Conservation (phyloP, 2,329 filamentous ascomycete genomes). For the Fusarium decemcellulare region DNA sequence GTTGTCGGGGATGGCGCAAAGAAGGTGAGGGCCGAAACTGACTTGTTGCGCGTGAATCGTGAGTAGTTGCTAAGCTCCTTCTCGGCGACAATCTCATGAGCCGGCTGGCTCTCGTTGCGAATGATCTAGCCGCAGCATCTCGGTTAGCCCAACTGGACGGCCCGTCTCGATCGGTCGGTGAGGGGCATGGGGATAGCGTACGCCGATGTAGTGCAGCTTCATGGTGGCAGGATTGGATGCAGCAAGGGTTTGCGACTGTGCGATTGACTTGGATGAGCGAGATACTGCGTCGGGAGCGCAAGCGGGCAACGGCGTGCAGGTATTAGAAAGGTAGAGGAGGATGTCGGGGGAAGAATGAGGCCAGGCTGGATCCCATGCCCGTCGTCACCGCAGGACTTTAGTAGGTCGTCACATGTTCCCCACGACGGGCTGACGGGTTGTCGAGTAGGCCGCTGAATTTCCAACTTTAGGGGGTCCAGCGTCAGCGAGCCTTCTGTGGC, state of each 20-base stretch:
- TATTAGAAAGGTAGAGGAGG: slow-evolving; percentile 6
- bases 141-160: slow-evolving; percentile 40
- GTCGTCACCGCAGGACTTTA: slow-evolving; percentile 37
- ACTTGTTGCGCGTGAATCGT: slow-evolving; percentile 83
- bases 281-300: background rate
- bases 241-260: slow-evolving; percentile 9
- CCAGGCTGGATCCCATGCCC: slow-evolving; percentile 25
- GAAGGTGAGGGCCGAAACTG: slow-evolving; percentile 45
- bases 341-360: slow-evolving; percentile 24
- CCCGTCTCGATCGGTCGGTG: slow-evolving; percentile 42
- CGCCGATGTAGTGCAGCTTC: slow-evolving; percentile 92
- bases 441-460: slow-evolving; percentile 32
- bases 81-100: slow-evolving; percentile 82
- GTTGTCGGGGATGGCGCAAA: slow-evolving; percentile 3
- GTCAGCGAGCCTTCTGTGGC: slow-evolving; percentile 26
- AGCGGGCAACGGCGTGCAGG: background rate
- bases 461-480: slow-evolving; percentile 30
- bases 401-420: slow-evolving; percentile 47
- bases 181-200: slow-evolving; percentile 62
- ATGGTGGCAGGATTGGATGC: slow-evolving; percentile 63
- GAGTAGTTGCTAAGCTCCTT: slow-evolving; percentile 85
- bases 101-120: slow-evolving; percentile 83
- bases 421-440: slow-evolving; percentile 37
- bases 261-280: background rate
- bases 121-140: slow-evolving; percentile 72